Base-by-base conservation (phyloP, 305 asterid genomes). In the Fraxinus sp. region DNA sequence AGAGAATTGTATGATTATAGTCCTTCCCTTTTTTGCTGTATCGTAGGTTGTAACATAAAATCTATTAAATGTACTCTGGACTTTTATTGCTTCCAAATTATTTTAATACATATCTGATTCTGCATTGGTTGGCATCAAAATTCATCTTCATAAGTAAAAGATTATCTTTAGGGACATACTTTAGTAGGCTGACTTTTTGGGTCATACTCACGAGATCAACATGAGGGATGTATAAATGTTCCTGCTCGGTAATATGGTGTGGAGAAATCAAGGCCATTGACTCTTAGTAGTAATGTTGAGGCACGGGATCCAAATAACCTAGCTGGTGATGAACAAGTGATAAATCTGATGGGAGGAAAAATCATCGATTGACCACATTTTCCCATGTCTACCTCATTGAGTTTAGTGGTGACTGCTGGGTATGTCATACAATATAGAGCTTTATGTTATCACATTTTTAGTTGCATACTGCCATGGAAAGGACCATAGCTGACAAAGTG, bases 1-100 rank as follows among this genome's bases (percentile, higher is more conserved):
- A 81, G 79, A 78, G 97, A 97, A 89, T 80, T 97, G 99, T 97
- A 93, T 16, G 95, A 44, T 86, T 84, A 78, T 77, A 7, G 26
- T 37, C 49, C 55, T 85, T 76, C 70, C 18, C 46, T 49, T 74
- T 78, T 66, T 66, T 26, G 18, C 36, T 9, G 74, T 11, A 66
- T 66, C 74, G n/a, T 66, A 26, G 8, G 28, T 66, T 26, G 74
- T 1, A 26, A 66, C 18, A 26, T 66, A 26, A 66, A 66, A 26
- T 66, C 18, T 66, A 13, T 26, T 24, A 3, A 66, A 66, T 66
- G 18, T 26, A 26, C 36, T 9, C 14, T 10, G 36, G 4, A 66
- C 74, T 26, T 26, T 10, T 66, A 10, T 24, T 66, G 74, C 74
- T 66, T 26, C 33, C 36, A 59, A 59, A 20, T 59, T 59, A 20